phyloP scores from a whole-genome alignment of 495 filamentous ascomycete genomes.

The Podospora conica region DNA sequence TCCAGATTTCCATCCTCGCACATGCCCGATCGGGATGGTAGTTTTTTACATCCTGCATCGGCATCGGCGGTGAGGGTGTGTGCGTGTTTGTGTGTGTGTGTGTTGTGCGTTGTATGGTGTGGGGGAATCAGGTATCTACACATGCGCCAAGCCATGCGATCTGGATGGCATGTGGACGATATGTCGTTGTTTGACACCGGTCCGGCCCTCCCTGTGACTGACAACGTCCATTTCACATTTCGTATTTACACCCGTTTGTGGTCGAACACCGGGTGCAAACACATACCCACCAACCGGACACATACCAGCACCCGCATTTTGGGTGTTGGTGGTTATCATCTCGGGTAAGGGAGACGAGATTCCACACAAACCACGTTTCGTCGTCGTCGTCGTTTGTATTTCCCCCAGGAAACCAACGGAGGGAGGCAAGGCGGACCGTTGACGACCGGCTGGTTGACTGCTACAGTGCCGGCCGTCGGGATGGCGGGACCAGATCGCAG shows the following conservation, averaged over 20 bases:
- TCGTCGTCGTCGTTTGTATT: not conserved
- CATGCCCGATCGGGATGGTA: conserved; percentile 17
- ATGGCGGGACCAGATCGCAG: not conserved
- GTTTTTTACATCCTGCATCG: not conserved
- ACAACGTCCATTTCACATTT: not conserved
- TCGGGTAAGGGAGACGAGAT: not conserved
- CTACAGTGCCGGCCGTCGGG: not conserved
- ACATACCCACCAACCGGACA: not conserved
- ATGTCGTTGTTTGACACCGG: not conserved
- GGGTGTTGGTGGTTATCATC: not conserved
- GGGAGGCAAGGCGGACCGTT: not conserved
- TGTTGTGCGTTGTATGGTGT: not conserved
- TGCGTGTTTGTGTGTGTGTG: not conserved
- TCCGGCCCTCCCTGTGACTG: not conserved
- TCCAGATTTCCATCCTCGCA: not conserved
- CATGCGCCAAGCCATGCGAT: not conserved
- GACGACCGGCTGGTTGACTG: not conserved
- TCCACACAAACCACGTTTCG: not conserved
- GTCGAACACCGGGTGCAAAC: not conserved
- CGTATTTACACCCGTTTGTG: not conserved
- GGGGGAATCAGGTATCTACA: not conserved
- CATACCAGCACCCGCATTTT: not conserved
- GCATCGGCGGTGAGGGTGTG: not conserved
- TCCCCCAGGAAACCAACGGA: not conserved
- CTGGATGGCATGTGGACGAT: not conserved